phyloP scores from a whole-genome alignment of 129 eudicot species.

The Gnaphalium uliginosum region DNA sequence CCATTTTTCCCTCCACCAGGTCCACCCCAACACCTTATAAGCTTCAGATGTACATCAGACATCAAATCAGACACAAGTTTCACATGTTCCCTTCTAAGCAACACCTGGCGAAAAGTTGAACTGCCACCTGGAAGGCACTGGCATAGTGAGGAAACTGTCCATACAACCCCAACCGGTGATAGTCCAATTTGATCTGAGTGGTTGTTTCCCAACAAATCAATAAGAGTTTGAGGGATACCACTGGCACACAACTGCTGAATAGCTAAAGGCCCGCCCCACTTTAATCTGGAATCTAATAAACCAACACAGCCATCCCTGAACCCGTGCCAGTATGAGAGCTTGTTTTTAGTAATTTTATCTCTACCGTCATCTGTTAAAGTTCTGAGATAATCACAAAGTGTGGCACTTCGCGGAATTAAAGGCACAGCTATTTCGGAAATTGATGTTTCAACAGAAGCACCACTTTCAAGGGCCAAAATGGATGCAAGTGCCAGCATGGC shows the following conservation, averaged over 20 bases:
- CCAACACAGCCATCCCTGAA: conserved; percentile 88
- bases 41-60: conserved; percentile 70
- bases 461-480: conserved; percentile 71
- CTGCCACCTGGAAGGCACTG: conserved; percentile 94
- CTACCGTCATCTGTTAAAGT: conserved; percentile 41
- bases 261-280: conserved; percentile 93
- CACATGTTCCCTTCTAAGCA: conserved; percentile 71
- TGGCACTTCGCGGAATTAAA: conserved; percentile 82
- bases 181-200: conserved; percentile 55
- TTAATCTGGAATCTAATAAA: conserved; percentile 70
- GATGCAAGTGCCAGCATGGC: conserved; percentile 97
- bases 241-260: conserved; percentile 95
- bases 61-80: conserved; percentile 63
- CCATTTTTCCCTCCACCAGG: conserved; percentile 94
- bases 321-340: conserved; percentile 87
- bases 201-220: conserved; percentile 61
- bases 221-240: conserved; percentile 87
- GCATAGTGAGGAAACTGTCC: conserved; percentile 82
- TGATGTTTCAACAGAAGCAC: conserved; percentile 49
- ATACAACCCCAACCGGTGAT: conserved; percentile 87
- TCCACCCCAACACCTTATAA: conserved; percentile 73
- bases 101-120: conserved; percentile 71
- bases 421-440: conserved; percentile 84
- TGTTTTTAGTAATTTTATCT: conserved; percentile 31
- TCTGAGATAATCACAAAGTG: conserved; percentile 78